Evolutionary conservation across 2,329 filamentous ascomycete species (phyloP).

Genomic region (Sporothrix pseudoabietina): DNA sequence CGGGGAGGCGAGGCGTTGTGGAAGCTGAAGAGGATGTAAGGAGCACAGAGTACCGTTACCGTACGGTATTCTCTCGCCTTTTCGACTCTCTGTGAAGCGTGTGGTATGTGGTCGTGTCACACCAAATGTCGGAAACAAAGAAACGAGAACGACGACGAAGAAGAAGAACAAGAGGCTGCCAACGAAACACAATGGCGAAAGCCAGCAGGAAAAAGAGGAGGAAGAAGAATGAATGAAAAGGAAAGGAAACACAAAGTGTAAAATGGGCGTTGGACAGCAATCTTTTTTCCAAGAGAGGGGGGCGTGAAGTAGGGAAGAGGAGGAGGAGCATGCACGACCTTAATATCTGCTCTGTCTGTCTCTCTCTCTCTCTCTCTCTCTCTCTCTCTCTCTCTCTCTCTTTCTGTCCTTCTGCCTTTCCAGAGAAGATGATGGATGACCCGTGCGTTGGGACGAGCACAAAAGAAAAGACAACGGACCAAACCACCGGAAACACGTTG

Average conservation of each 20-base stretch:
- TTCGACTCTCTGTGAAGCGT: not conserved
- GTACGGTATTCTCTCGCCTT: not conserved
- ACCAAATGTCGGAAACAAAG: not conserved
- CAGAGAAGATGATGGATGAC: not conserved
- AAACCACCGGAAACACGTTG: not conserved
- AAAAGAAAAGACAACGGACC: not conserved
- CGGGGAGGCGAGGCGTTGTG: not conserved
- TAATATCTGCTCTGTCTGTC: not conserved
- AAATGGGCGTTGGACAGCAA: not conserved
- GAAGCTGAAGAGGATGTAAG: not conserved
- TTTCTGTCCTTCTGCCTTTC: not conserved
- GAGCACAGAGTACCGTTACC: not conserved
- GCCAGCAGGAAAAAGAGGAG: not conserved
- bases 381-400: not conserved
- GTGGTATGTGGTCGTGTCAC: not conserved
- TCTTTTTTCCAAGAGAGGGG: not conserved
- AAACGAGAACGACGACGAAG: not conserved
- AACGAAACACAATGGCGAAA: not conserved
- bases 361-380: not conserved
- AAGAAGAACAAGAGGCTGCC: not conserved
- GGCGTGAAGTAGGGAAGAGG: not conserved
- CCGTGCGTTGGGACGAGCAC: slow-evolving; percentile 6
- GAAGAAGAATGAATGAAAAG: not conserved
- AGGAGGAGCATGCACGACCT: slow-evolving; percentile 15
- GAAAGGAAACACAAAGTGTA: not conserved